Base-by-base conservation (phyloP, 768 basidiomycete genomes). In the Postia placenta region DNA sequence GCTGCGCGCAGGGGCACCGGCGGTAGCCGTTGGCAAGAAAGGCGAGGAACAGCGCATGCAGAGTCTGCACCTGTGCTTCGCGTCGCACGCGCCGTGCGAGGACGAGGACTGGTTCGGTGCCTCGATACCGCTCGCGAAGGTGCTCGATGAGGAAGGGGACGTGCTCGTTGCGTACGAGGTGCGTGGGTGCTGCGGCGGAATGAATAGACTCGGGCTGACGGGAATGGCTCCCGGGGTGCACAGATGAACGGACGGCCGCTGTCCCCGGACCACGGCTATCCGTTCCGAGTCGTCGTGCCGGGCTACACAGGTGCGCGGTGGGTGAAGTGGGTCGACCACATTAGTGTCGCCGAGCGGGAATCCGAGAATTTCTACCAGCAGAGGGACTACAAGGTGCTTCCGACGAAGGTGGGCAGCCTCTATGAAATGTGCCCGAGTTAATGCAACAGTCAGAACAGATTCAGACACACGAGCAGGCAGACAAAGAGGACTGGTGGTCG, bases 311-410 rank as follows among this genome's bases (percentile, higher is more conserved):
- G 85, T 5, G 85, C 81, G 25, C 76, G 85, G 11, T 85, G 83
- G 81, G 83, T 85, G 6, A 86, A 87, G 69, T 87, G 85, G 85
- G 68, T 85, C 0, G 80, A 84, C 56, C 76, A 69, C 0, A 79
- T 86, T 56, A 65, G 71, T 23, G 58, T 85, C 49, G 76, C 80
- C 4, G 55, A 62, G 0, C 59, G 83, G 87, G 64, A 56, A 42
- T 83, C 82, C 1, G 72, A 75, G 25, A 85, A 82, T 59, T 85
- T 79, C 62, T 87, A 85, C 58, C 83, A 86, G 54, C 82, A 85
- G 61, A 72, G 72, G 3, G 85, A 87, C 61, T 88, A 87, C 64
- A 85, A 80, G 54, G 65, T 85, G 46, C 40, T 57, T 0, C 56
- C 53, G 1, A 24, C 47, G 19, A 43, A 54, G 46, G 56, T 55